These are phyloP conservation scores for Exophiala spinifera DNA, from an alignment of 2,329 filamentous ascomycete species.

Conservation along the genomic window DNA sequence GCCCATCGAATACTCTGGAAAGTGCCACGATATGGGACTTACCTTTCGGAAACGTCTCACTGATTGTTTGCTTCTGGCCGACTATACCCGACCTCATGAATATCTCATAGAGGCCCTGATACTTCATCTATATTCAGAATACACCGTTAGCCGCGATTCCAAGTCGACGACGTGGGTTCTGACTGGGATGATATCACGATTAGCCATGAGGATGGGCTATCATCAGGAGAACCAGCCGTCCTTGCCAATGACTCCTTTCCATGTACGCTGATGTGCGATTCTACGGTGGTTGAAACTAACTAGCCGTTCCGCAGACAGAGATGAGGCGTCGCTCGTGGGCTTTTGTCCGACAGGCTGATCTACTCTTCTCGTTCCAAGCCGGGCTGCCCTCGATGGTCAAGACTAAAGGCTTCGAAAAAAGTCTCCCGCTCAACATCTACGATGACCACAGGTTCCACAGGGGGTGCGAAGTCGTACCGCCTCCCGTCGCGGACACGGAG, in stretches of 20 bases:
- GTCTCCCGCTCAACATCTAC: slow-evolving; percentile 30
- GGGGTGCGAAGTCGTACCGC: slow-evolving; percentile 25
- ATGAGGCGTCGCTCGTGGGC: slow-evolving; percentile 33
- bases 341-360: slow-evolving; percentile 29
- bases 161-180: slow-evolving; percentile 30
- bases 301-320: slow-evolving; percentile 21
- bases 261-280: slow-evolving; percentile 13
- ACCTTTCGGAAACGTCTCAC: slow-evolving; percentile 10
- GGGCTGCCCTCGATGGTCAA: slow-evolving; percentile 32
- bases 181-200: slow-evolving; percentile 27
- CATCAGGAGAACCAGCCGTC: slow-evolving; percentile 32
- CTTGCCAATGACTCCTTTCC: slow-evolving; percentile 26
- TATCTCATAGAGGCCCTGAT: slow-evolving; percentile 27
- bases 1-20: slow-evolving; percentile 14
- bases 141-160: slow-evolving; percentile 29
- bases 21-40: slow-evolving; percentile 14
- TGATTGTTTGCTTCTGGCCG: slow-evolving; percentile 29
- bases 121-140: slow-evolving; percentile 30
- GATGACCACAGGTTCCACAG: slow-evolving; percentile 32
- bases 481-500: slow-evolving; percentile 28
- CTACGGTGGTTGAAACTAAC: neutral
- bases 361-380: slow-evolving; percentile 33
- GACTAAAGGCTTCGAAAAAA: slow-evolving; percentile 27
- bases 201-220: slow-evolving; percentile 33
- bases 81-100: slow-evolving; percentile 28